These are phyloP conservation scores for Blastocystis sp. DNA, from an alignment of 352 stramenopile species.

Conservation along the genomic window DNA sequence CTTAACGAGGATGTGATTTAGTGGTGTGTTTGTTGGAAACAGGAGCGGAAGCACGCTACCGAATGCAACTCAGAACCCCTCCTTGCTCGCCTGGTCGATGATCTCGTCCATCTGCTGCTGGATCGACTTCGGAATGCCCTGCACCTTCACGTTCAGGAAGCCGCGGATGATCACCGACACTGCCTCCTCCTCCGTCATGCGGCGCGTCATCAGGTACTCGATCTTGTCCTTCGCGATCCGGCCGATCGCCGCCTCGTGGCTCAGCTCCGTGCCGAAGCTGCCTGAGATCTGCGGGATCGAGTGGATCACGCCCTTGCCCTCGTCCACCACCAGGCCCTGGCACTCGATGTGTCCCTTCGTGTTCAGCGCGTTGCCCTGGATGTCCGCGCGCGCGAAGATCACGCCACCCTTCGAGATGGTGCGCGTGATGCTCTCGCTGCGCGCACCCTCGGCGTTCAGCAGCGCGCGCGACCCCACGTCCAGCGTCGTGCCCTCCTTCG, in stretches of 20 bases:
- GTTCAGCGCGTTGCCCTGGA: conserved; percentile 50
- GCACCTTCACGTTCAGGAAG: conserved; percentile 66
- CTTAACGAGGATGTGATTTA: background rate
- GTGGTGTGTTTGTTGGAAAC: background rate
- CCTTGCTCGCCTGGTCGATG: conserved; percentile 64
- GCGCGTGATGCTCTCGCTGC: conserved; percentile 66
- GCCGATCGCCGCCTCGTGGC: conserved; percentile 65
- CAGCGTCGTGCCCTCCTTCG: conserved; percentile 49
- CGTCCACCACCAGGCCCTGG: conserved; percentile 61
- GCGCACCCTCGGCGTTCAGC: conserved; percentile 49
- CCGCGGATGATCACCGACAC: conserved; percentile 66
- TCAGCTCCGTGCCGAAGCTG: conserved; percentile 55
- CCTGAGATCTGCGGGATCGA: conserved; percentile 61
- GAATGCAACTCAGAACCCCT: conserved; percentile 38
- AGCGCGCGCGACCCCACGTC: conserved; percentile 47
- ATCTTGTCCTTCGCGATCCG: conserved; percentile 69
- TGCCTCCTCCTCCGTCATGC: conserved; percentile 60
- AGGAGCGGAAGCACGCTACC: background rate
- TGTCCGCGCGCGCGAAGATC: conserved; percentile 63
- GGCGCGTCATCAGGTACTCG: conserved; percentile 67
- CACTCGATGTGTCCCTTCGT: conserved; percentile 70
- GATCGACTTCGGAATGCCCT: conserved; percentile 62
- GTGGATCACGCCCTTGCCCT: conserved; percentile 66
- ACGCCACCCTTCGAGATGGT: conserved; percentile 64
- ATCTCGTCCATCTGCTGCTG: conserved; percentile 66